These are phyloP conservation scores for Pholiota adiposa DNA, from an alignment of 1,284 basidiomycete genomes.

Conservation along the genomic window DNA sequence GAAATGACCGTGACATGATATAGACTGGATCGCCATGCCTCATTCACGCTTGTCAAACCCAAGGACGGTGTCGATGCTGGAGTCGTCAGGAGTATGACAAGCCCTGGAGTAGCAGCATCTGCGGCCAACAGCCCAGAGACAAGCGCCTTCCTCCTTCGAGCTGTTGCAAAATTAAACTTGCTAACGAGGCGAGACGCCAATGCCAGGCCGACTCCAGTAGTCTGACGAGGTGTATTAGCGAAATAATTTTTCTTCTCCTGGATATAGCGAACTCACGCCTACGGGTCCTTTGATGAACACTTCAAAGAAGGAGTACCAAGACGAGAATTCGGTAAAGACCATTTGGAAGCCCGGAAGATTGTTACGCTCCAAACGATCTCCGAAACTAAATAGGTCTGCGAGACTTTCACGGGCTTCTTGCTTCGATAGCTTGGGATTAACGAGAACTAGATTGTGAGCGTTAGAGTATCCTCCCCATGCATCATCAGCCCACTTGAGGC, in stretches of 20 bases:
- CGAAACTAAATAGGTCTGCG: conserved; percentile 41
- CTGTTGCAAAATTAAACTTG: conserved; percentile 39
- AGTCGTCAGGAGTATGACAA: conserved; percentile 44
- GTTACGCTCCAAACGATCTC: conserved; percentile 29
- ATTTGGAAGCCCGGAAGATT: conserved; percentile 31
- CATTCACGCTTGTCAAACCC: conserved; percentile 49
- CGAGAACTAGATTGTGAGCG: conserved; percentile 34
- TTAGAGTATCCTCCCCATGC: conserved; percentile 58
- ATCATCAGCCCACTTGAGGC: conserved; percentile 35
- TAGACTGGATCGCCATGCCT: conserved; percentile 52
- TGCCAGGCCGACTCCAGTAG: conserved; percentile 41
- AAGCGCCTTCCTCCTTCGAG: conserved; percentile 27
- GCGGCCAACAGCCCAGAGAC: conserved; percentile 42
- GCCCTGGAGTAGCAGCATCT: conserved; percentile 40
- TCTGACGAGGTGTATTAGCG: conserved; percentile 27
- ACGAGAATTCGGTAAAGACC: conserved; percentile 41
- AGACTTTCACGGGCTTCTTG: conserved; percentile 40
- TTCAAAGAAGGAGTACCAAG: conserved; percentile 44
- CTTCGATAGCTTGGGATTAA: conserved; percentile 35
- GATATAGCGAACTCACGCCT: conserved; percentile 27
- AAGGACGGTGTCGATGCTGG: conserved; percentile 32
- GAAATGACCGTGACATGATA: conserved; percentile 48
- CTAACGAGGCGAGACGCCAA: conserved; percentile 48
- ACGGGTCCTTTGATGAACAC: conserved; percentile 36
- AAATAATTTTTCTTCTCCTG: background rate